These are phyloP conservation scores for Monilinia fructicola DNA, from an alignment of 2,329 filamentous ascomycete species.

Conservation along the genomic window DNA sequence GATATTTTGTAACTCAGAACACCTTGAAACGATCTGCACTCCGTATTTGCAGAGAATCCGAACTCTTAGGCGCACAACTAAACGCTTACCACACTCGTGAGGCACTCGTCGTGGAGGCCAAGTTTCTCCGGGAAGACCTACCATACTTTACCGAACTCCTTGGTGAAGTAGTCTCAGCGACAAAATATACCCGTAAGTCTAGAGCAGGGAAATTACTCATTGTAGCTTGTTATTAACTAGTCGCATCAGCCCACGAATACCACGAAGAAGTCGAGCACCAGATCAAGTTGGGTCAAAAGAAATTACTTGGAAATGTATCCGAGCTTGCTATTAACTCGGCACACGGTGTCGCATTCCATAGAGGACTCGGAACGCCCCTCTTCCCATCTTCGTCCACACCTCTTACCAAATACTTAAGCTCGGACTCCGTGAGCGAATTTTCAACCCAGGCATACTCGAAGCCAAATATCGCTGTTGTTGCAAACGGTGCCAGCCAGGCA, in stretches of 20 bases:
- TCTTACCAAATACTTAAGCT: slow-evolving; percentile 76
- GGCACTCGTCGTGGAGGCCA: slow-evolving; percentile 87
- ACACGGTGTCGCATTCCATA: slow-evolving; percentile 88
- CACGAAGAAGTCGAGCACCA: slow-evolving; percentile 80
- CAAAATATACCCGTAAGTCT: slow-evolving; percentile 74
- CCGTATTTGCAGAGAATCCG: slow-evolving; percentile 90
- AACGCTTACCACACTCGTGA: slow-evolving; percentile 86
- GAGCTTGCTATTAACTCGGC: slow-evolving; percentile 80
- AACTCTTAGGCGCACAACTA: slow-evolving; percentile 91
- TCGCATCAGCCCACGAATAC: slow-evolving; percentile 74
- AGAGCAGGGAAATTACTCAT: no score
- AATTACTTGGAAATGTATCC: slow-evolving; percentile 60
- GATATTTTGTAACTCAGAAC: slow-evolving; percentile 53
- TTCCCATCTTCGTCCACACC: slow-evolving; percentile 71
- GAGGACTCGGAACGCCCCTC: slow-evolving; percentile 78
- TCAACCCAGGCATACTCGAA: slow-evolving; percentile 80
- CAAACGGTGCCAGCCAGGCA: slow-evolving; percentile 76
- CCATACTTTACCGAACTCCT: slow-evolving; percentile 97
- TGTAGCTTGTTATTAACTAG: neutral
- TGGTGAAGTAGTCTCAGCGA: slow-evolving; percentile 84
- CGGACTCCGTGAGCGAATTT: slow-evolving; percentile 71
- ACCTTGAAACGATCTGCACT: slow-evolving; percentile 85
- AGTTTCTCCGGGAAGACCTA: slow-evolving; percentile 92
- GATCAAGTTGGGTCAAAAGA: slow-evolving; percentile 75
- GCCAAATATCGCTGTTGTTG: slow-evolving; percentile 86